Conservation (phyloP, 352 stramenopile species). For the Phytopythium vexans region DNA sequence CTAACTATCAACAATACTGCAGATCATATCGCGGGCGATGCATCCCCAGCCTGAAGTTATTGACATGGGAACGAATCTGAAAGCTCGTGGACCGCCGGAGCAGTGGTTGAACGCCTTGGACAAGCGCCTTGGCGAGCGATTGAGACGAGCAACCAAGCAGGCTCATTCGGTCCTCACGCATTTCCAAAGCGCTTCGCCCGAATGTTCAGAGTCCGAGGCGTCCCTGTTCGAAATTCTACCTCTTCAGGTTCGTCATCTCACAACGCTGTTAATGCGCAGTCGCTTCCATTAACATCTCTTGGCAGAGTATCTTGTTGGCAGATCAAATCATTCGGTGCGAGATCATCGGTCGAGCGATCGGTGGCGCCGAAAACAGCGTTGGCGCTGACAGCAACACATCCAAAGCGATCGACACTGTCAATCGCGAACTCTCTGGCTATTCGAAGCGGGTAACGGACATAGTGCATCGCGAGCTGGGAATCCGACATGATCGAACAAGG, state of each 20-base stretch:
- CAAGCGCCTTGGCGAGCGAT: slow-evolving; percentile 50
- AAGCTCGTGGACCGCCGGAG: slow-evolving; percentile 61
- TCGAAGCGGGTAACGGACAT: not conserved
- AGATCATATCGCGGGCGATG: slow-evolving; percentile 30
- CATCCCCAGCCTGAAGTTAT: slow-evolving; percentile 44
- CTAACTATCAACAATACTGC: no score
- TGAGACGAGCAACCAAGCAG: slow-evolving; percentile 54
- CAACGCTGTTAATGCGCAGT: not conserved
- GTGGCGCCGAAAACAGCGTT: slow-evolving; percentile 4
- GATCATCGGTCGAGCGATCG: slow-evolving; percentile 27
- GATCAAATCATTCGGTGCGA: slow-evolving; percentile 42
- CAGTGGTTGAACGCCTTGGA: slow-evolving; percentile 64
- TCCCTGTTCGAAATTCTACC: slow-evolving; percentile 5
- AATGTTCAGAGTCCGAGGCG: not conserved
- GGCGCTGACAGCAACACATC: not conserved
- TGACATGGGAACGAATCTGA: slow-evolving; percentile 68
- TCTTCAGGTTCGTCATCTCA: slow-evolving; percentile 19
- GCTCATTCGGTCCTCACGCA: slow-evolving; percentile 18
- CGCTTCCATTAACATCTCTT: not conserved
- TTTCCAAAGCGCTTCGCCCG: slow-evolving; percentile 1
- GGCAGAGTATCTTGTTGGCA: slow-evolving; percentile 40
- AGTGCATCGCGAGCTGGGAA: not conserved
- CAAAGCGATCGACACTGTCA: not conserved
- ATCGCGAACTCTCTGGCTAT: not conserved
- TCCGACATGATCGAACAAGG: not conserved